These are phyloP conservation scores for Penicillium pancosmium DNA, from an alignment of 495 filamentous ascomycete genomes.

Conservation along the genomic window DNA sequence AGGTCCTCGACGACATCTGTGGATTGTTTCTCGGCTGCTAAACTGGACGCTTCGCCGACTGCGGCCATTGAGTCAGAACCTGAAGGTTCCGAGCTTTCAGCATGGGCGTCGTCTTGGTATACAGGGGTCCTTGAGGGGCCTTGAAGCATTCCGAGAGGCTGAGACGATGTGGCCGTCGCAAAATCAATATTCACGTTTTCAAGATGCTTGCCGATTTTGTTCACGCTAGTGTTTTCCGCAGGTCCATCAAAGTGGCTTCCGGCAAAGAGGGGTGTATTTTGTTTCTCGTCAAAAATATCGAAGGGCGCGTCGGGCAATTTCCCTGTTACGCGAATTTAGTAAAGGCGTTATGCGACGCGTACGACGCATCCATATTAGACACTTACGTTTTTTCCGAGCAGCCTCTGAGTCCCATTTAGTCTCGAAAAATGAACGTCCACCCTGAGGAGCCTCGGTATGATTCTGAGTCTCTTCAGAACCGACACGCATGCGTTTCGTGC, in stretches of 20 bases:
- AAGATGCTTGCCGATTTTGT: background rate
- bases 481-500: conserved; percentile 51
- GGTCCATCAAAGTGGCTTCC: conserved; percentile 8
- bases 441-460: conserved; percentile 11
- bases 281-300: conserved; percentile 23
- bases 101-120: background rate
- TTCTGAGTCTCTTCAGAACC: conserved; percentile 19
- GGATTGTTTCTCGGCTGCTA: conserved; percentile 6
- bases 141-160: background rate
- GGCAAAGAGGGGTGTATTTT: conserved; percentile 4
- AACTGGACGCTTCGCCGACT: conserved; percentile 9
- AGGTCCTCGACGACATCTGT: conserved; percentile 5
- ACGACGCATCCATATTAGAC: background rate
- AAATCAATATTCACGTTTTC: background rate
- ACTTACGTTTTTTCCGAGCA: conserved; percentile 45
- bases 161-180: background rate
- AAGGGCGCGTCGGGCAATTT: conserved; percentile 39
- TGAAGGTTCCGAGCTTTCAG: background rate
- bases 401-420: conserved; percentile 44
- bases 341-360: background rate
- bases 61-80: background rate
- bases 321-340: conserved; percentile 26
- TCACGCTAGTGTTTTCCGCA: background rate
- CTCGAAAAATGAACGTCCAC: conserved; percentile 41
- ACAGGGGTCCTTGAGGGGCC: background rate